Evolutionary conservation across 768 basidiomycete species (phyloP).

Genomic region (Tulasnella sp.): DNA sequence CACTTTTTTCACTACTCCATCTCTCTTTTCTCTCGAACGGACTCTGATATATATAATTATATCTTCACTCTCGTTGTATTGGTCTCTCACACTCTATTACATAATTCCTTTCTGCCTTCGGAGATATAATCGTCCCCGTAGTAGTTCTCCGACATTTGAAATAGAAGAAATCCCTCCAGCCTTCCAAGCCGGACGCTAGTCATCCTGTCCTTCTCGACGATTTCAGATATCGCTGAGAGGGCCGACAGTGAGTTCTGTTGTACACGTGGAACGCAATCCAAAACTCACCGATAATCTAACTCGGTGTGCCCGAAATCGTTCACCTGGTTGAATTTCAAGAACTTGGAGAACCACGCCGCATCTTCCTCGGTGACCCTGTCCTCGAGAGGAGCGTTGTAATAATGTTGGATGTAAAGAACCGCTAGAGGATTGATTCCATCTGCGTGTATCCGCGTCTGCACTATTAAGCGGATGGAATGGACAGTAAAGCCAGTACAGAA

Average conservation of each 20-base stretch:
- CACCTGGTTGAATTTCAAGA: not conserved
- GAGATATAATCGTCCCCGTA: too few species aligned
- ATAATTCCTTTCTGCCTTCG: not conserved
- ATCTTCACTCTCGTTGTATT: not conserved
- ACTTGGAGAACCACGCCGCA: not conserved
- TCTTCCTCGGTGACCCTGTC: not conserved
- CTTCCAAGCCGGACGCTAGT: too few species aligned
- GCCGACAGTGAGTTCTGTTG: too few species aligned
- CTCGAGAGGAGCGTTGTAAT: not conserved
- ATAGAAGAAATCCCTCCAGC: not conserved
- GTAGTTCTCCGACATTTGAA: not conserved
- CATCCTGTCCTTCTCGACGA: too few species aligned
- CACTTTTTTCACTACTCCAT: too few species aligned
- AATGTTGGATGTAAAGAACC: not conserved
- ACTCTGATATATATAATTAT: not conserved
- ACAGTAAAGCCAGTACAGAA: not conserved
- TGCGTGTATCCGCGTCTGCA: not conserved
- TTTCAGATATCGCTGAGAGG: not conserved
- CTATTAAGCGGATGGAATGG: not conserved
- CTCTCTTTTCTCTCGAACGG: too few species aligned
- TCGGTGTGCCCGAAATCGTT: not conserved
- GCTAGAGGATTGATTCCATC: not conserved
- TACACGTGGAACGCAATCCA: too few species aligned
- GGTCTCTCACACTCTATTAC: not conserved
- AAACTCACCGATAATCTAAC: not conserved